A percentile compares a stretch with the other conserved stretches of the same genome.
These are phyloP conservation scores for Trichoderma breve DNA, from an alignment of 2,329 filamentous ascomycete genomes.

Conservation along the genomic window DNA sequence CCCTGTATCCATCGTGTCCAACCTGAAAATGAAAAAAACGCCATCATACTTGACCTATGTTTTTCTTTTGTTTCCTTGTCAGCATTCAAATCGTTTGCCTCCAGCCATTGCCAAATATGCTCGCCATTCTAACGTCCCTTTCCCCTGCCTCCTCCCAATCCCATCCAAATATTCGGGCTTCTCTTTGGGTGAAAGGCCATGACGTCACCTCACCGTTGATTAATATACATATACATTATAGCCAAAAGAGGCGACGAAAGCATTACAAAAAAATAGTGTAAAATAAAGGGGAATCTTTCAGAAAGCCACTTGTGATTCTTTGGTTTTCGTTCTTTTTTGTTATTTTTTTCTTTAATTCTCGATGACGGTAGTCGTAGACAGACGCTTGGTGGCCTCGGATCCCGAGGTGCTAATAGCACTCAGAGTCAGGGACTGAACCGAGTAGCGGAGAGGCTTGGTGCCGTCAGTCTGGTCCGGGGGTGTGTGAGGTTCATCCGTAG, in stretches of 20 bases:
- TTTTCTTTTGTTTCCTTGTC: constrained; percentile 14
- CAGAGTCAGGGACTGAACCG: constrained; percentile 29
- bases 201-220: constrained; percentile 5
- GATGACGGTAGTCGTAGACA: constrained; percentile 27
- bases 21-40: constrained; percentile 10
- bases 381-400: constrained; percentile 24
- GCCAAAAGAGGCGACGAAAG: constrained; percentile 13
- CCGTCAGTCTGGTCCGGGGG: constrained; percentile 33
- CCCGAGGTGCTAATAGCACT: constrained; percentile 22
- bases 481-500: constrained; percentile 29
- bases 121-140: constrained; percentile 1
- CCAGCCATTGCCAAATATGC: constrained; percentile 11
- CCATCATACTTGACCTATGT: constrained; percentile 14
- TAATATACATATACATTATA: constrained; percentile 27
- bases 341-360: not conserved
- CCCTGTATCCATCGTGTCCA: constrained; percentile 20
- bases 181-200: not conserved
- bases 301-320: not conserved
- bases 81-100: constrained; percentile 15
- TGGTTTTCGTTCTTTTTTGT: not conserved
- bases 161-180: not conserved
- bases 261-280: not conserved
- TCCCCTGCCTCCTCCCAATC: not conserved
- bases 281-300: not conserved
- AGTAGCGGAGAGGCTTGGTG: constrained; percentile 27